phyloP scores from a whole-genome alignment of 2,329 filamentous ascomycete genomes.

The Mycosphaerella sp. region DNA sequence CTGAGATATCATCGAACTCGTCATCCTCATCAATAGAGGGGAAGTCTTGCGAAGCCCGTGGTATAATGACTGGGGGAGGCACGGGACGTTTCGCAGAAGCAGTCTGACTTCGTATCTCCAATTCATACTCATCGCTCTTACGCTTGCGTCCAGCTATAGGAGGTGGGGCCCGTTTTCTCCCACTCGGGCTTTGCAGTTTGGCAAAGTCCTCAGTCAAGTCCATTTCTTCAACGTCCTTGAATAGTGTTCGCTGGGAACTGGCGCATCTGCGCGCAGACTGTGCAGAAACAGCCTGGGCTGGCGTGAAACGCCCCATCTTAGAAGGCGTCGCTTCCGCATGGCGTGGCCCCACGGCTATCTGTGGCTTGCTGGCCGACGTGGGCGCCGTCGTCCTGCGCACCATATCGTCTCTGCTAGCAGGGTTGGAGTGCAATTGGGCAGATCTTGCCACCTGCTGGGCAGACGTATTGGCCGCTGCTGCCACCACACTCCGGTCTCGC shows the following conservation, averaged over 20 bases:
- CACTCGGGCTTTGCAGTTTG: slow-evolving; percentile 18
- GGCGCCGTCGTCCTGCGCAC: slow-evolving; percentile 42
- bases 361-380: slow-evolving; percentile 37
- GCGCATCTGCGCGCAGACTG: slow-evolving; percentile 5
- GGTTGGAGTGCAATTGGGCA: neutral
- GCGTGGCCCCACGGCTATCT: slow-evolving; percentile 21
- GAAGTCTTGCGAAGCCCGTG: slow-evolving; percentile 30
- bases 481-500: neutral
- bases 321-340: slow-evolving; percentile 13
- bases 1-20: slow-evolving; percentile 12
- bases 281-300: neutral
- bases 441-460: neutral
- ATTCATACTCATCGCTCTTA: slow-evolving; percentile 43
- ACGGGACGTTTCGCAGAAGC: slow-evolving; percentile 11
- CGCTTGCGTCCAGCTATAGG: slow-evolving; percentile 36
- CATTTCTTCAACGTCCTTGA: slow-evolving; percentile 29
- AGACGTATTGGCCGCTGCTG: neutral
- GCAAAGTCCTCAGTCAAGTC: slow-evolving; percentile 32
- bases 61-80: slow-evolving; percentile 1
- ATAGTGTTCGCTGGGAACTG: slow-evolving; percentile 7
- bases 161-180: slow-evolving; percentile 7
- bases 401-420: slow-evolving; percentile 33
- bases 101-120: slow-evolving; percentile 21
- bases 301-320: slow-evolving; percentile 1
- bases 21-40: slow-evolving; percentile 36